phyloP scores from a whole-genome alignment of 2,329 filamentous ascomycete genomes.

The Madurella mycetomatis region DNA sequence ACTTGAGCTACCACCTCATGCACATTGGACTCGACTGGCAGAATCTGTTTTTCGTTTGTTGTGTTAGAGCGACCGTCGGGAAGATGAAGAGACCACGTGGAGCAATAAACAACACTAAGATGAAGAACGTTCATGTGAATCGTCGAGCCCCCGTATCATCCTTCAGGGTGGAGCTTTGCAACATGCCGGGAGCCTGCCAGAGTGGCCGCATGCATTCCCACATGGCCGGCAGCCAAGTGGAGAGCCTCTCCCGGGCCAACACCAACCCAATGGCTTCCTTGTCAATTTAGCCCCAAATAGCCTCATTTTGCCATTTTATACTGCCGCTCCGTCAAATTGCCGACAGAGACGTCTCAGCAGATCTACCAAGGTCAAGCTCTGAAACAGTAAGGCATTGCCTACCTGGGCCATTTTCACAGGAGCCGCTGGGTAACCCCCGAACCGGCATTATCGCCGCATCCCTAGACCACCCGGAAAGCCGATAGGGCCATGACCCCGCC shows the following conservation, averaged over 20 bases:
- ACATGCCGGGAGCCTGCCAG: background rate
- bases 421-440: conserved; percentile 1
- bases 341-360: conserved; percentile 6
- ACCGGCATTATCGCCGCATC: background rate
- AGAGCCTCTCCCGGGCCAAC: conserved; percentile 6
- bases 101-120: background rate
- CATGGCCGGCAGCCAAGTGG: conserved; percentile 3
- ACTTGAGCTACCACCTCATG: too few relatives aligned
- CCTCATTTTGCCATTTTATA: conserved; percentile 23
- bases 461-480: background rate
- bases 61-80: background rate
- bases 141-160: background rate
- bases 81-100: background rate
- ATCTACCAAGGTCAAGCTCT: background rate
- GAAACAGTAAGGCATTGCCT: background rate
- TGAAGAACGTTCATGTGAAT: background rate
- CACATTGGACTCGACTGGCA: too few relatives aligned
- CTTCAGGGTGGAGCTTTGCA: background rate
- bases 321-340: conserved; percentile 15
- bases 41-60: background rate
- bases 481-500: conserved; percentile 15
- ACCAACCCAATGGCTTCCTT: conserved; percentile 12
- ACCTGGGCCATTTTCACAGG: background rate
- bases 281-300: conserved; percentile 28
- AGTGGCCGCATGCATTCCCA: background rate